Percentiles rank a stretch among this genome's conserved stretches.
phyloP scores from a whole-genome alignment of 2,329 filamentous ascomycete genomes.

The Coleophoma cylindrospora region DNA sequence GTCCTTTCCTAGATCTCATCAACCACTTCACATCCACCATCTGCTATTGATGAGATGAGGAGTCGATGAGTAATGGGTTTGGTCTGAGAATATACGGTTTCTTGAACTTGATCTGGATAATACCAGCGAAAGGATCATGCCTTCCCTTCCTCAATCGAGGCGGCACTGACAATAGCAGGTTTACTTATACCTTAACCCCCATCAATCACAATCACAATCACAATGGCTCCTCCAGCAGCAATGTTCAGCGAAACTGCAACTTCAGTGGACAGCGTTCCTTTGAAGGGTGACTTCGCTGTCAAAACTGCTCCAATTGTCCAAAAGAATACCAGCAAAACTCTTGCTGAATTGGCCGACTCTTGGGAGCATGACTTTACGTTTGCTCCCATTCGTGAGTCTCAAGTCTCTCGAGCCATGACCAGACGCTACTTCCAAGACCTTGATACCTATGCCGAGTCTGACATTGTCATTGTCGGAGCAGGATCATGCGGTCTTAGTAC shows the following conservation, averaged over 20 bases:
- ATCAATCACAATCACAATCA: conserved; percentile 27
- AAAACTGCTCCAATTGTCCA: conserved; percentile 39
- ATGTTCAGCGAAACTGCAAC: conserved; percentile 42
- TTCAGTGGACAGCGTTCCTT: conserved; percentile 26
- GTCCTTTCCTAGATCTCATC: conserved; percentile 38
- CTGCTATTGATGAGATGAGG: conserved; percentile 19
- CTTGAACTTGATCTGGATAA: conserved; percentile 95
- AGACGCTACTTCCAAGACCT: conserved; percentile 89
- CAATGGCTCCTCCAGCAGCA: conserved; percentile 77
- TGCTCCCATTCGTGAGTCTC: conserved; percentile 81
- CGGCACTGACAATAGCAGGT: conserved; percentile 35
- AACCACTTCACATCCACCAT: conserved; percentile 23
- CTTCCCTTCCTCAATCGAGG: conserved; percentile 41
- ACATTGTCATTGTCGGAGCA: conserved; percentile 89
- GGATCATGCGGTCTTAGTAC: conserved; percentile 83
- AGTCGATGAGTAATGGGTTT: conserved; percentile 24
- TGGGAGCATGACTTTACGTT: conserved; percentile 75
- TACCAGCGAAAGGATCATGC: conserved; percentile 99
- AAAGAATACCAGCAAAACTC: conserved; percentile 30
- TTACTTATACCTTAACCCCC: conserved; percentile 26
- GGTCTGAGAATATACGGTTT: conserved; percentile 86
- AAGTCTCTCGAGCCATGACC: conserved; percentile 91
- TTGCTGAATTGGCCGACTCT: conserved; percentile 65
- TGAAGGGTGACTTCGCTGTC: conserved; percentile 40
- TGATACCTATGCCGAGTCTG: conserved; percentile 83